These are phyloP conservation scores for Yamadazyma jaroonii DNA, from an alignment of 1,139 yeast species.

Conservation along the genomic window DNA sequence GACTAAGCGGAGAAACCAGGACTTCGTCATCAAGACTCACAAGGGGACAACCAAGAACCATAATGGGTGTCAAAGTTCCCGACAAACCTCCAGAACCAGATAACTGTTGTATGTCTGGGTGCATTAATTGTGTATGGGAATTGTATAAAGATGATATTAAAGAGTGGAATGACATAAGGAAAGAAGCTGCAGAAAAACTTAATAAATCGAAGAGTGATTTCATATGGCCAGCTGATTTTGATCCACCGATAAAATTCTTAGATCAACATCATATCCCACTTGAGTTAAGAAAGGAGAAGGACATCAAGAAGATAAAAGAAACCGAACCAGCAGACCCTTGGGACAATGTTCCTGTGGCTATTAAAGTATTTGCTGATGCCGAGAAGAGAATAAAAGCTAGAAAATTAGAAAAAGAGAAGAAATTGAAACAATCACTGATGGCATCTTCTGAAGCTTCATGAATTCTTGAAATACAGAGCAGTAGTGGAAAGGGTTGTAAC, in stretches of 20 bases:
- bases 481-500: too few species aligned
- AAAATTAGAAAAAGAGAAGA: conserved; percentile 8
- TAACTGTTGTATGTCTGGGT: conserved; percentile 97
- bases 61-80: conserved; percentile 80
- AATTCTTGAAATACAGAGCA: too few species aligned
- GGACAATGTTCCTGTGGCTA: conserved; percentile 71
- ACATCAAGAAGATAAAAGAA: conserved; percentile 13
- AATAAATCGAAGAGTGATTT: conserved; percentile 38
- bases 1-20: conserved; percentile 54
- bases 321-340: conserved; percentile 39
- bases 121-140: conserved; percentile 97
- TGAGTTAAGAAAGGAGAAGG: conserved; percentile 11
- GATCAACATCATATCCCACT: conserved; percentile 33
- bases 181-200: conserved; percentile 58
- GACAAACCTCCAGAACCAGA: conserved; percentile 84
- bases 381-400: conserved; percentile 62
- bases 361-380: conserved; percentile 79
- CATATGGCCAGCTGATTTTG: conserved; percentile 78
- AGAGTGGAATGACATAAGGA: conserved; percentile 69
- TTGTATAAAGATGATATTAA: conserved; percentile 80
- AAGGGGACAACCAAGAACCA: conserved; percentile 38
- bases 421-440: too few species aligned
- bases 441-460: too few species aligned
- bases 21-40: conserved; percentile 48
- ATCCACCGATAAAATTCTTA: conserved; percentile 56